Base-by-base conservation (phyloP, 176 grass and related monocot genomes). In the barley (Hordeum vulgare) region DNA sequence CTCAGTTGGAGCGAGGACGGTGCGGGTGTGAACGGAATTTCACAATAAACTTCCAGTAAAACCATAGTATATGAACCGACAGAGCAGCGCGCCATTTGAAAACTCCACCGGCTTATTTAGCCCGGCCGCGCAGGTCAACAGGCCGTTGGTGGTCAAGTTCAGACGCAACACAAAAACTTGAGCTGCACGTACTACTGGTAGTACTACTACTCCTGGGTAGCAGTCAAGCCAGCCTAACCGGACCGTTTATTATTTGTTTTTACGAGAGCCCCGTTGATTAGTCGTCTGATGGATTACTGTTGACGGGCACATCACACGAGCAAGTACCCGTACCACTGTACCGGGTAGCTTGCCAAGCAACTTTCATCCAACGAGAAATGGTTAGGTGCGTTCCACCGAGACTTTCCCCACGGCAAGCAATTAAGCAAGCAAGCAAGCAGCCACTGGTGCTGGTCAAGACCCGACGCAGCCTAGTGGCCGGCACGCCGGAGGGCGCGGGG, bases 81-180 rank as follows among this genome's bases (percentile, higher is more conserved):
- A 60, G 17, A 33, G 42, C 59, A 51, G 36, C 15, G 29, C 13
- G 37, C 27, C 29, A 70, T 35, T 76, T 60, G 61, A 68, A 75
- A 67, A 76, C 18, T 20, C 4, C 10, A 1, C 13, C 20, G 27
- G 12, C 45, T 47, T 10, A 1, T 21, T 45, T 21, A 5, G 34
- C 18, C 2, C 15, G 3, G 34, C 18, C 2, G 23, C 20, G 24
- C 12, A 49, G 24, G 81, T 84, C 87, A 89, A 76, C 82, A 80
- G 75, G 76, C 82, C 26, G 49, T 61, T 42, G 69, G 49, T 61
- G 81, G 67, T 80, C 76, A 84, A 37, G 76, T 28, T 75, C 15
- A 51, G n/a, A 85, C 69, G 77, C 61, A 51, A 80, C 68, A 56
- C 53, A 56, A 21, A 56, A 3, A 56, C 53, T 56, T 56, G 18